Evolutionary conservation across 2,329 filamentous ascomycete species (phyloP).

Genomic region (Pseudocercospora fuligena): DNA sequence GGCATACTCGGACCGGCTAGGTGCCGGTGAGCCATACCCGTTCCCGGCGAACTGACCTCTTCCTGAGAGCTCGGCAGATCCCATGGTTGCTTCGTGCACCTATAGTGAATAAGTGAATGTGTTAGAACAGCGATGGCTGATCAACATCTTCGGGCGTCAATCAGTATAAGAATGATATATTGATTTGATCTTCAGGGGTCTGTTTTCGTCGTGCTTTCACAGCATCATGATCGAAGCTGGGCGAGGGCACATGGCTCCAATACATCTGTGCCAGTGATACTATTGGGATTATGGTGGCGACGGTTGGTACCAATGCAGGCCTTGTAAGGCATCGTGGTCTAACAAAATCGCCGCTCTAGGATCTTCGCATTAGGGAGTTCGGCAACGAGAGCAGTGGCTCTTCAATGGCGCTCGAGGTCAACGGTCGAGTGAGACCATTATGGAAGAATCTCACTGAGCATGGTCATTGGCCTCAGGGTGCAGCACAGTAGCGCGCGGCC

Average conservation of each 20-base stretch:
- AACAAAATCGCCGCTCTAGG: constrained; percentile 25
- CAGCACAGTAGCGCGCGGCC: constrained; percentile 23
- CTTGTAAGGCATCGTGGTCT: constrained; percentile 32
- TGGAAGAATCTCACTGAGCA: constrained; percentile 23
- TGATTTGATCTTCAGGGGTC: constrained; percentile 32
- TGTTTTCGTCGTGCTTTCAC: constrained; percentile 32
- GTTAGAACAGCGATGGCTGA: constrained; percentile 18
- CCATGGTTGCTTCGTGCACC: constrained; percentile 26
- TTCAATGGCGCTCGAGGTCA: constrained; percentile 32
- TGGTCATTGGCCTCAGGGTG: constrained; percentile 32
- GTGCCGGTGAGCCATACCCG: constrained; percentile 32
- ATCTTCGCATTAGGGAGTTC: constrained; percentile 27
- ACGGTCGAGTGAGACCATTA: constrained; percentile 26
- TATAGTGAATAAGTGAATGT: constrained; percentile 10
- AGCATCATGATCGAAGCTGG: constrained; percentile 32
- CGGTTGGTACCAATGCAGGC: constrained; percentile 36
- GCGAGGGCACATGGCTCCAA: constrained; percentile 36
- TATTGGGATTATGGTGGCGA: constrained; percentile 39
- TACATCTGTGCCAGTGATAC: constrained; percentile 34
- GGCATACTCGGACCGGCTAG: constrained; percentile 35
- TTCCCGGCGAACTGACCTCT: constrained; percentile 30
- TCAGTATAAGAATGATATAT: constrained; percentile 28
- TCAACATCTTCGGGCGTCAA: constrained; percentile 20
- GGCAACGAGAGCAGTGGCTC: constrained; percentile 29
- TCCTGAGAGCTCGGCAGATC: constrained; percentile 39